Evolutionary conservation across 2,329 filamentous ascomycete species (phyloP).

Genomic region (Fusarium anthophilum): DNA sequence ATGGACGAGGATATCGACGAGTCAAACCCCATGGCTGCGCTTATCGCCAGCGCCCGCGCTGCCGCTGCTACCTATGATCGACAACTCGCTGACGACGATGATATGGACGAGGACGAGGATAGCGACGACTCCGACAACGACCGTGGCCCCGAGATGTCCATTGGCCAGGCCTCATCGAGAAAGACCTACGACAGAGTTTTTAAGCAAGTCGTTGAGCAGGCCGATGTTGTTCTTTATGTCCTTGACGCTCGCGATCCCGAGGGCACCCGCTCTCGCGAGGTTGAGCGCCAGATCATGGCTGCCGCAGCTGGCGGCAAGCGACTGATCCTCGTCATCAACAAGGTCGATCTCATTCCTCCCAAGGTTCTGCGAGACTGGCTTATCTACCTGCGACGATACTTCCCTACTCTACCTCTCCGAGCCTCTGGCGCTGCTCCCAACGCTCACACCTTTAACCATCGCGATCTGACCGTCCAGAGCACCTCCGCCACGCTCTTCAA

Average conservation of each 20-base stretch:
- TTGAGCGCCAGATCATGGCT: slow-evolving; percentile 92
- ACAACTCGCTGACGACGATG: slow-evolving; percentile 68
- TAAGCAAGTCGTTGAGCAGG: slow-evolving; percentile 88
- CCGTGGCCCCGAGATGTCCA: slow-evolving; percentile 61
- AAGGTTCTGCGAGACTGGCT: slow-evolving; percentile 87
- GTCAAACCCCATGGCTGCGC: slow-evolving; percentile 90
- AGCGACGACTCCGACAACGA: slow-evolving; percentile 61
- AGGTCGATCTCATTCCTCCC: slow-evolving; percentile 90
- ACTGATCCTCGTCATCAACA: slow-evolving; percentile 92
- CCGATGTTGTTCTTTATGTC: slow-evolving; percentile 92
- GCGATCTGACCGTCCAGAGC: slow-evolving; percentile 84
- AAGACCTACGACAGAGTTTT: slow-evolving; percentile 96
- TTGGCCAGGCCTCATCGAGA: slow-evolving; percentile 71
- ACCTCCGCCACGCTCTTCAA: slow-evolving; percentile 88
- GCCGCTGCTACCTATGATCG: slow-evolving; percentile 80
- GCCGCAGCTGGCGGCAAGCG: slow-evolving; percentile 84
- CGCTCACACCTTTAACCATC: slow-evolving; percentile 91
- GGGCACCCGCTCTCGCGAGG: slow-evolving; percentile 87
- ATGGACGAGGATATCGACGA: slow-evolving; percentile 70
- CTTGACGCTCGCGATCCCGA: slow-evolving; percentile 92
- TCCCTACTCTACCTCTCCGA: slow-evolving; percentile 89
- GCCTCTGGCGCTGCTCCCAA: slow-evolving; percentile 85
- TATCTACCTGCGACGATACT: slow-evolving; percentile 83
- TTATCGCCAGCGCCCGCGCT: slow-evolving; percentile 83
- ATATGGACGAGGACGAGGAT: slow-evolving; percentile 60